These are phyloP conservation scores for Picochlorum costavermella DNA, from an alignment of 139 green algal genomes.

Conservation along the genomic window DNA sequence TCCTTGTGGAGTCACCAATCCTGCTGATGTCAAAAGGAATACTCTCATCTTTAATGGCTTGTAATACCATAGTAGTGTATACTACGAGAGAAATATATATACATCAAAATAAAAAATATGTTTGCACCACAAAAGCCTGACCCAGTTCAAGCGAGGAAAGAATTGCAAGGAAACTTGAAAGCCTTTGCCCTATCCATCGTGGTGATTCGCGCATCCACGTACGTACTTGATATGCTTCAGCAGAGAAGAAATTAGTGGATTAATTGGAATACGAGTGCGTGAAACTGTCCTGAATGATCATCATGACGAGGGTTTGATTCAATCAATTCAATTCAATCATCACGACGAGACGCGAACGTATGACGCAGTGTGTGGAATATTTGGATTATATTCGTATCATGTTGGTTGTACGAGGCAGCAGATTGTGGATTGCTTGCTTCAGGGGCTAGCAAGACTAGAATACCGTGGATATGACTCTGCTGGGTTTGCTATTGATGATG, in stretches of 20 bases:
- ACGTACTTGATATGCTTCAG: constrained; percentile 41
- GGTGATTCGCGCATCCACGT: constrained; percentile 38
- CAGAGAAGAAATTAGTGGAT: background rate
- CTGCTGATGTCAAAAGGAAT: background rate
- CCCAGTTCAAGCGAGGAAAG: constrained; percentile 36
- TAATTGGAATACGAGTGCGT: background rate
- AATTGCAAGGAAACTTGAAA: constrained; percentile 42
- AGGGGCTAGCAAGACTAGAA: constrained; percentile 84
- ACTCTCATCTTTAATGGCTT: background rate
- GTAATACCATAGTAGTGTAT: background rate
- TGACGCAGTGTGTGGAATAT: constrained; percentile 83
- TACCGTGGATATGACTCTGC: constrained; percentile 97
- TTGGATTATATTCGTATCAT: constrained; percentile 89
- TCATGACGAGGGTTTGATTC: background rate
- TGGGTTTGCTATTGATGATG: constrained; percentile 76
- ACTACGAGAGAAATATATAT: background rate
- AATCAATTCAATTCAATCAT: no score
- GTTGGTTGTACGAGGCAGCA: constrained; percentile 41
- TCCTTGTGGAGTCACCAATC: background rate
- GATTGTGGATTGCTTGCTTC: constrained; percentile 81
- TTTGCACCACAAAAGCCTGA: constrained; percentile 44
- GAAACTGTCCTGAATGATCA: background rate
- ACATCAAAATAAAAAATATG: constrained; percentile 20
- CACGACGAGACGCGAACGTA: no score
- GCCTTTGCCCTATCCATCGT: constrained; percentile 43